A percentile compares a stretch with the other conserved stretches of the same genome.
Conservation (phyloP, 371 early-diverging fungal genomes). For the Mucor piriformis region DNA sequence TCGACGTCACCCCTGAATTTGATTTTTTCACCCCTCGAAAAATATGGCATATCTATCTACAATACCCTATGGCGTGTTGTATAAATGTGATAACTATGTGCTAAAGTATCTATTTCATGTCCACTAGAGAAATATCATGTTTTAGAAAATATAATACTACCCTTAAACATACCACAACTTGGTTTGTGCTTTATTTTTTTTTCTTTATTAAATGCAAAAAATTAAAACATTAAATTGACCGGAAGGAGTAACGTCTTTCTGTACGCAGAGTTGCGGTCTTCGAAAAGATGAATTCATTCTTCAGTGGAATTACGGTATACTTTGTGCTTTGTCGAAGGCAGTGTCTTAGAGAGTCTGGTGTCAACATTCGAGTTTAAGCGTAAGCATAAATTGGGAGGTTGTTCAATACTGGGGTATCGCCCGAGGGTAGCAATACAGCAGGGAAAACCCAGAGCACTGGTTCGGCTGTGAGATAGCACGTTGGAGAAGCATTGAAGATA, state of each 20-base stretch:
- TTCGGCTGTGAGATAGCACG: constrained; percentile 61
- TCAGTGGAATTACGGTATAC: constrained; percentile 43
- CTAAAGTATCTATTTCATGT: too few species aligned
- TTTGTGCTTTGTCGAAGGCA: constrained; percentile 45
- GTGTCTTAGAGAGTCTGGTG: constrained; percentile 59
- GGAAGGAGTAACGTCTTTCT: constrained; percentile 47
- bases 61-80: too few species aligned
- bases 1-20: constrained; percentile 1
- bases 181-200: too few species aligned
- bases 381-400: constrained; percentile 50
- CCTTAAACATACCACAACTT: too few species aligned
- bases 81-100: too few species aligned
- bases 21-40: too few species aligned
- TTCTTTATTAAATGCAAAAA: not conserved
- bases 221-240: constrained; percentile 17
- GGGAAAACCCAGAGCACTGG: constrained; percentile 63
- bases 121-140: too few species aligned
- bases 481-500: constrained; percentile 48
- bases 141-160: too few species aligned
- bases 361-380: constrained; percentile 53
- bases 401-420: constrained; percentile 58
- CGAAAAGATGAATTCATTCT: constrained; percentile 50
- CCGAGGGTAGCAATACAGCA: constrained; percentile 68
- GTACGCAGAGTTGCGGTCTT: constrained; percentile 54
- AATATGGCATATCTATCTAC: too few species aligned